Conservation (phyloP, 768 basidiomycete genomes). For the Nidularia sp. region DNA sequence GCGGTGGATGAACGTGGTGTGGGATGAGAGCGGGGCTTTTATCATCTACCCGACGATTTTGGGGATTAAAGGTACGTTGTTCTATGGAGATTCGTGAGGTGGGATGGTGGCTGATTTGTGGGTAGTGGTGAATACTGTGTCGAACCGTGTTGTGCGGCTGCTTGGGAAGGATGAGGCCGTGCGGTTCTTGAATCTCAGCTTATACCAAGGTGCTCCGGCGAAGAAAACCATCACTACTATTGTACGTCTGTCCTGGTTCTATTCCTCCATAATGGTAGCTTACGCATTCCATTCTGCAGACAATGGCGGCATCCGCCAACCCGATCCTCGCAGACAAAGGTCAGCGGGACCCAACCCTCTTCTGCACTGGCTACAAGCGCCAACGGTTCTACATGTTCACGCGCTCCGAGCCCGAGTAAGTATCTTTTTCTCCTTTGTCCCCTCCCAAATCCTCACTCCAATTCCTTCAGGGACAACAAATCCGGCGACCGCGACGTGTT, state of each 20-base stretch:
- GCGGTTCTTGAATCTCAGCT: constrained; percentile 79
- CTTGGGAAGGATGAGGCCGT: constrained; percentile 93
- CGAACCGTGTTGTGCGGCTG: constrained; percentile 85
- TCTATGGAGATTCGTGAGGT: neutral
- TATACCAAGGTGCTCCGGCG: constrained; percentile 93
- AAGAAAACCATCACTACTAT: constrained; percentile 82
- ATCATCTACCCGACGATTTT: constrained; percentile 90
- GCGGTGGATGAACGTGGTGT: constrained; percentile 85
- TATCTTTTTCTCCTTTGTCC: constrained; percentile 7
- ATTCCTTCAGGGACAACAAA: constrained; percentile 65
- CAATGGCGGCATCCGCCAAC: constrained; percentile 95
- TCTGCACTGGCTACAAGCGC: constrained; percentile 91
- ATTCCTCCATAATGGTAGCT: neutral
- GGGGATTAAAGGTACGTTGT: constrained; percentile 81
- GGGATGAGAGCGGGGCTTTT: constrained; percentile 97
- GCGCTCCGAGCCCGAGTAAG: constrained; percentile 84
- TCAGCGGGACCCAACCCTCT: constrained; percentile 83
- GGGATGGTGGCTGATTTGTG: neutral
- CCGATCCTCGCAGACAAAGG: constrained; percentile 87
- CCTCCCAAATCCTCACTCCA: neutral
- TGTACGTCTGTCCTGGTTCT: constrained; percentile 33
- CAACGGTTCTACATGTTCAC: constrained; percentile 95
- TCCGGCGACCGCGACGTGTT: constrained; percentile 92
- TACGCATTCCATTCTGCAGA: constrained; percentile 35
- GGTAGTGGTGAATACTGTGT: constrained; percentile 89